A percentile compares a stretch with the other conserved stretches of the same genome.
phyloP scores from a whole-genome alignment of 2,329 filamentous ascomycete genomes.

The Bipolaris cookei region DNA sequence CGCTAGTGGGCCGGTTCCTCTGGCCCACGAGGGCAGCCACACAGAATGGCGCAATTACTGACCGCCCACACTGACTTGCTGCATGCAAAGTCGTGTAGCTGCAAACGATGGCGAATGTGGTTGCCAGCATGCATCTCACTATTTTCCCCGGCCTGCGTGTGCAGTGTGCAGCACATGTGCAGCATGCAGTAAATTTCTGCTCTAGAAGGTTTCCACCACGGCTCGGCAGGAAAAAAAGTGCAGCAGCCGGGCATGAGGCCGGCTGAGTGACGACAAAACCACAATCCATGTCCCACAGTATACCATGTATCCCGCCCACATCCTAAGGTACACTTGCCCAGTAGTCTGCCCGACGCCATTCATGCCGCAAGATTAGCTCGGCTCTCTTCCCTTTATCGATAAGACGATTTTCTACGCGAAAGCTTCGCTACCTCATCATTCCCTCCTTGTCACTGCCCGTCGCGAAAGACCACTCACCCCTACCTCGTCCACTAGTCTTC shows the following conservation, averaged over 20 bases:
- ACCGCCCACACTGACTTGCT: background rate
- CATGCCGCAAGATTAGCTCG: conserved; percentile 17
- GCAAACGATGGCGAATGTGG: background rate
- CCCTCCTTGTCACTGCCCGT: conserved; percentile 14
- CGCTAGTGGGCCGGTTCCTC: background rate
- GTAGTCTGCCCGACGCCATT: conserved; percentile 31
- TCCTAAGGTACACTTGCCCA: conserved; percentile 30
- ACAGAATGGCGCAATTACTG: conserved; percentile 5
- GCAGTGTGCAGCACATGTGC: background rate
- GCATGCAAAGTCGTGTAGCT: background rate
- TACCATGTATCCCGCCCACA: conserved; percentile 39
- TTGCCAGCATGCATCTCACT: background rate
- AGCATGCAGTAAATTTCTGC: background rate
- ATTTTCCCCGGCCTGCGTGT: conserved; percentile 1
- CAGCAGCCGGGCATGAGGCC: conserved; percentile 34
- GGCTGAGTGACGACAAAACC: conserved; percentile 19
- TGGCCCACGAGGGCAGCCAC: background rate
- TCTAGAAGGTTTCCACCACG: conserved; percentile 2
- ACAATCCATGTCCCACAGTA: conserved; percentile 27
- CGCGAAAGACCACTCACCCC: conserved; percentile 9
- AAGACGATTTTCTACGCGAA: conserved; percentile 13
- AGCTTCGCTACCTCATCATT: conserved; percentile 11
- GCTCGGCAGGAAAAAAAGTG: conserved; percentile 15
- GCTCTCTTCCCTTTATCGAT: conserved; percentile 15
- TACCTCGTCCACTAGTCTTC: conserved; percentile 10